Evolutionary conservation across 108 stramenopile genomes (phyloP).

Genomic region (Cyclostephanos tholiformis): DNA sequence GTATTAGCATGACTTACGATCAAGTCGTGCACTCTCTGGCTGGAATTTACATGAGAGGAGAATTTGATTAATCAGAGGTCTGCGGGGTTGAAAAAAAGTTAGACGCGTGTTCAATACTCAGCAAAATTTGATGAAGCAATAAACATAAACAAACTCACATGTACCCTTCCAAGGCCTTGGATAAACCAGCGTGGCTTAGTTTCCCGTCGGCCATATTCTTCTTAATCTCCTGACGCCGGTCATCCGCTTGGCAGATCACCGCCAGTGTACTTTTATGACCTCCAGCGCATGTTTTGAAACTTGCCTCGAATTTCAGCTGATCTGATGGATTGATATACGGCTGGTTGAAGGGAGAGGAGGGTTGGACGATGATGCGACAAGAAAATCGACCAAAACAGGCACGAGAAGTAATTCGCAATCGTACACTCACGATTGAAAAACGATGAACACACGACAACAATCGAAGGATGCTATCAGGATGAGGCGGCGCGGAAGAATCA

Average conservation of each 20-base stretch:
- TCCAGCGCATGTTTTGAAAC: slow-evolving; percentile 61
- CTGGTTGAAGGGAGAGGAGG: neutral
- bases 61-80: slow-evolving; percentile 77
- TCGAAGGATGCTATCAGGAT: slow-evolving; percentile 81
- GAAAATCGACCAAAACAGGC: neutral
- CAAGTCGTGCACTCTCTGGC: slow-evolving; percentile 76
- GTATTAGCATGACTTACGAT: slow-evolving; percentile 54
- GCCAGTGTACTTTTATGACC: slow-evolving; percentile 32
- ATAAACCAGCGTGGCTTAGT: slow-evolving; percentile 24
- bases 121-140: neutral
- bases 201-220: slow-evolving; percentile 37
- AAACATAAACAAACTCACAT: slow-evolving; percentile 24
- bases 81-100: neutral
- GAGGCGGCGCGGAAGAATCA: slow-evolving; percentile 50
- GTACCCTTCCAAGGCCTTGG: slow-evolving; percentile 36
- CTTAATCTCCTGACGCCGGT: slow-evolving; percentile 37
- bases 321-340: slow-evolving; percentile 48
- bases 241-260: slow-evolving; percentile 39
- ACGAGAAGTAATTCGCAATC: neutral
- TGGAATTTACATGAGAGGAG: slow-evolving; percentile 85
- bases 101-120: neutral
- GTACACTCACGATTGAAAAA: slow-evolving; percentile 49
- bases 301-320: slow-evolving; percentile 61
- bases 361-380: neutral
- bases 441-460: slow-evolving; percentile 83